These are phyloP conservation scores for Artemisia annua DNA, from an alignment of 129 eudicot species.

Conservation along the genomic window DNA sequence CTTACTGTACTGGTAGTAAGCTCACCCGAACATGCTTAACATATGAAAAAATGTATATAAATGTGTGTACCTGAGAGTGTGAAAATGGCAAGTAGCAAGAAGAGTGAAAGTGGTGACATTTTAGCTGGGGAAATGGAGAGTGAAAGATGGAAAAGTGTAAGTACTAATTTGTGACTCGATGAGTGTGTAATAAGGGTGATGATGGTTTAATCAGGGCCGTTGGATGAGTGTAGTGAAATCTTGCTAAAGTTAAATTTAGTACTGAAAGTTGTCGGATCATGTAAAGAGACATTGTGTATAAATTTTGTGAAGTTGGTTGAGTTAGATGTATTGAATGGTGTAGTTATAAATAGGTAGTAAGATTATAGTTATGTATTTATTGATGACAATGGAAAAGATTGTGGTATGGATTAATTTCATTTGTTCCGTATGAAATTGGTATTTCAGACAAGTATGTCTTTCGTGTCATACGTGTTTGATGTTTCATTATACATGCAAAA, in stretches of 20 bases:
- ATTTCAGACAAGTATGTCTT: no score
- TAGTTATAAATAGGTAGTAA: neutral
- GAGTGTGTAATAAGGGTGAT: slow-evolving; percentile 11
- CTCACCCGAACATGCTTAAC: no score
- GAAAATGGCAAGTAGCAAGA: slow-evolving; percentile 24
- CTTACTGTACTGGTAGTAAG: no score
- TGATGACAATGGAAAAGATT: no score
- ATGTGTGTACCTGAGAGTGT: slow-evolving; percentile 36
- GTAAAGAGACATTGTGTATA: neutral
- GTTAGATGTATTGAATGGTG: neutral
- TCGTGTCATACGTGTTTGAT: no score
- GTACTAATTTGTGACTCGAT: neutral
- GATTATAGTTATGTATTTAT: neutral
- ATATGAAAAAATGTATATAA: neutral
- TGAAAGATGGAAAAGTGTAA: slow-evolving; percentile 25
- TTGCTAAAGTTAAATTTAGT: neutral
- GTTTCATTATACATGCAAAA: no score
- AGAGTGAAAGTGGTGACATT: slow-evolving; percentile 29
- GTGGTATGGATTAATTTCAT: no score
- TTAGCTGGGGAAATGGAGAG: slow-evolving; percentile 23
- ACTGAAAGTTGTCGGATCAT: neutral
- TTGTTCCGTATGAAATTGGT: no score
- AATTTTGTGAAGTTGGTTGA: neutral
- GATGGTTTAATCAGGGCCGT: slow-evolving; percentile 19
- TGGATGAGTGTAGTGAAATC: slow-evolving; percentile 5